Conservation (phyloP, 495 filamentous ascomycete species). For the Tuber aestivum region DNA sequence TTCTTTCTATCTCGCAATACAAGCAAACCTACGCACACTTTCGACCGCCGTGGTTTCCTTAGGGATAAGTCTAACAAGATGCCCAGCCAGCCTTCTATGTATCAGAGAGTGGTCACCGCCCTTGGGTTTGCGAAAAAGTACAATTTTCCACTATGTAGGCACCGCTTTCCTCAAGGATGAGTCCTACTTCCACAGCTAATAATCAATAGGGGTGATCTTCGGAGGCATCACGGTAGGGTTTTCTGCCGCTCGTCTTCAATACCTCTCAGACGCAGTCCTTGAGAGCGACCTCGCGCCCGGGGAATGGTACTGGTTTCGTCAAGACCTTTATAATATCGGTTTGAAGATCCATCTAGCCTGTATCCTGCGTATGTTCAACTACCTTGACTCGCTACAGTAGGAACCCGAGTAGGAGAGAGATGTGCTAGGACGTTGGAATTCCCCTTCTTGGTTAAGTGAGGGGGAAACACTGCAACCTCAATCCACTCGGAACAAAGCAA, state of each 20-base stretch:
- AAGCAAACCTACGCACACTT: neutral
- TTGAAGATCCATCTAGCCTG: constrained; percentile 49
- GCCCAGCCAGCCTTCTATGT: neutral
- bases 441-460: neutral
- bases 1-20: neutral
- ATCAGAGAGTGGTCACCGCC: neutral
- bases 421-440: neutral
- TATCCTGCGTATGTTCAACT: constrained; percentile 43
- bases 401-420: neutral
- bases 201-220: constrained; percentile 37
- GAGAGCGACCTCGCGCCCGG: constrained; percentile 44
- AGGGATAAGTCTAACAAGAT: neutral
- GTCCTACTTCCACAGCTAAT: neutral
- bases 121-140: constrained; percentile 46
- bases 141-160: constrained; percentile 46
- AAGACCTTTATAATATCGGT: constrained; percentile 41
- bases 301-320: constrained; percentile 50
- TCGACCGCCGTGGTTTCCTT: neutral
- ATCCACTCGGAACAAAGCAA: neutral
- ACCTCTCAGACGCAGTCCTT: constrained; percentile 43
- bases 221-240: constrained; percentile 42
- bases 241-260: constrained; percentile 39
- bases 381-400: neutral
- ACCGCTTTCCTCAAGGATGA: neutral
- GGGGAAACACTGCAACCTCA: neutral